Evolutionary conservation across 805 yeast species (phyloP).

Genomic region (Yarrowia bubula): DNA sequence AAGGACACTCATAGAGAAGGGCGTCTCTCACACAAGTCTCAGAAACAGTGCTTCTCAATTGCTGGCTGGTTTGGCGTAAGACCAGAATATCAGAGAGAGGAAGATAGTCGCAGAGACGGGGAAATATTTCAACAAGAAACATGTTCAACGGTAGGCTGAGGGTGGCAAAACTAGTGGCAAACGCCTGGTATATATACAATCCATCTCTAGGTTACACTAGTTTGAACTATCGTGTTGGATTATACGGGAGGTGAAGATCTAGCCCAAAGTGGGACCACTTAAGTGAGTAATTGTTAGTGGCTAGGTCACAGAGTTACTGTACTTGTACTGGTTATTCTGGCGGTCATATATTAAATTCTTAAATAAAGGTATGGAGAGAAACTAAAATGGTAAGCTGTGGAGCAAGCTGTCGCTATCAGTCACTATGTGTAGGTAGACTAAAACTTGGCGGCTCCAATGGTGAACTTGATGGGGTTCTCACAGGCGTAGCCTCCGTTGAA

Average conservation of each 20-base stretch:
- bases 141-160: neutral
- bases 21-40: neutral
- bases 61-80: neutral
- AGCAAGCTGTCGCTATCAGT: neutral
- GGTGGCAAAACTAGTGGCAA: neutral
- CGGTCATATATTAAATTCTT: neutral
- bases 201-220: neutral
- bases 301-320: too few relatives aligned
- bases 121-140: neutral
- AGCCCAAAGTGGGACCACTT: too few relatives aligned
- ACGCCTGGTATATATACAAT: neutral
- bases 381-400: neutral
- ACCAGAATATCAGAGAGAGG: neutral
- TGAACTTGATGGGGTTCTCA: neutral
- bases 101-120: neutral
- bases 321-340: too few relatives aligned
- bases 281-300: too few relatives aligned
- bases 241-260: too few relatives aligned
- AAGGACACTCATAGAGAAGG: neutral
- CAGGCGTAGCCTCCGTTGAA: slow-evolving; percentile 2
- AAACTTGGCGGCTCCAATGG: neutral
- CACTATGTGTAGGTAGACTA: neutral
- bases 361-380: neutral
- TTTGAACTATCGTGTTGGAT: neutral
- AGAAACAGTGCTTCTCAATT: neutral